Conservation (phyloP, 345 rosid genomes). For the Hypericum perforatum region DNA sequence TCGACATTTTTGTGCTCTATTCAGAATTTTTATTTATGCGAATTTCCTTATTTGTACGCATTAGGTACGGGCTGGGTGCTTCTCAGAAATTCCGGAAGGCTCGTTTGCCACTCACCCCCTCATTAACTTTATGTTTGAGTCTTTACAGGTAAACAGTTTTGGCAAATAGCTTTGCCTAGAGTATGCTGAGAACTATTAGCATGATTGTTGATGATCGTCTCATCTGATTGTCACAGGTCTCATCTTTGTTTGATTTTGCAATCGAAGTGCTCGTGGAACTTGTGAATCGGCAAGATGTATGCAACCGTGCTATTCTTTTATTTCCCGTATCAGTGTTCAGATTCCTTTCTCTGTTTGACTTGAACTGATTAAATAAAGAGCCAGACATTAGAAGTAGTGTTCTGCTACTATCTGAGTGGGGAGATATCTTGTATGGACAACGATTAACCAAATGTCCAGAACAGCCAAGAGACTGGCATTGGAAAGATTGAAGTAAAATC, state of each 20-base stretch:
- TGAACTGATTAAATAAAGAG: no score
- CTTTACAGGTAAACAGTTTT: slow-evolving; percentile 51
- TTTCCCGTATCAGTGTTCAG: no score
- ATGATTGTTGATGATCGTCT: background rate
- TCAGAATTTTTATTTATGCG: background rate
- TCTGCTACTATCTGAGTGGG: no score
- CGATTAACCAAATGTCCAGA: no score
- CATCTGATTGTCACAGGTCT: slow-evolving; percentile 37
- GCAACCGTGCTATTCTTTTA: background rate
- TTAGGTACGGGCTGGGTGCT: slow-evolving; percentile 93
- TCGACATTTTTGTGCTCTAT: no score
- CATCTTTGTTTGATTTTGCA: slow-evolving; percentile 71
- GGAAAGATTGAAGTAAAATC: no score
- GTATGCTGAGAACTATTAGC: background rate
- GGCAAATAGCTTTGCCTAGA: slow-evolving; percentile 1
- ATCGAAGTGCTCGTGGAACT: slow-evolving; percentile 91
- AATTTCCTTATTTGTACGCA: slow-evolving; percentile 11
- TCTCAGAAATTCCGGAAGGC: slow-evolving; percentile 71
- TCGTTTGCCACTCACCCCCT: slow-evolving; percentile 75
- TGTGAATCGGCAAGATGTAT: slow-evolving; percentile 77
- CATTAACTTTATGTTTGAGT: slow-evolving; percentile 64
- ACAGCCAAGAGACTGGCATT: no score
- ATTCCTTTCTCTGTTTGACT: no score
- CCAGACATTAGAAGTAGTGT: no score
- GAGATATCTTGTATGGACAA: no score